A percentile compares a stretch with the other conserved stretches of the same genome.
Evolutionary conservation across 768 basidiomycete species (phyloP).

Genomic region (Amanita inopinata): DNA sequence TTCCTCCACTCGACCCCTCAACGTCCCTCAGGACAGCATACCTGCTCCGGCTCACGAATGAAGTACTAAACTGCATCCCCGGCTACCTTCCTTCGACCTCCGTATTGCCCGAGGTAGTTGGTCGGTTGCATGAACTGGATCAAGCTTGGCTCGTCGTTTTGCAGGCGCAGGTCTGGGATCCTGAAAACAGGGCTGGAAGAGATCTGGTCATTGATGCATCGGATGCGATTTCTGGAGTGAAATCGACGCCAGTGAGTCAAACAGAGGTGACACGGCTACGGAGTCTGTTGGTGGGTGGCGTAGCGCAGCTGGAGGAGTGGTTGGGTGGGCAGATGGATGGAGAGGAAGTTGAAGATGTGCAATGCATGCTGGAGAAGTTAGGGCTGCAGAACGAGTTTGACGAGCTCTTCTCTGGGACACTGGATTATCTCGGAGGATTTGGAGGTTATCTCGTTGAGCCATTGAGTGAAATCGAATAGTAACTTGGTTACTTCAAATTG

Average conservation of each 20-base stretch:
- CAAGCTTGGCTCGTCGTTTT: constrained; percentile 65
- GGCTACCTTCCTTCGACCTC: constrained; percentile 45
- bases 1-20: constrained; percentile 67
- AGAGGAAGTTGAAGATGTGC: constrained; percentile 24
- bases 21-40: constrained; percentile 54
- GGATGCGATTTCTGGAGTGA: constrained; percentile 21
- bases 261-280: constrained; percentile 66
- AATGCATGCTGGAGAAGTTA: constrained; percentile 33
- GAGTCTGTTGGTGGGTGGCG: constrained; percentile 54
- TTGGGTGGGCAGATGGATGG: constrained; percentile 23
- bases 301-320: constrained; percentile 63
- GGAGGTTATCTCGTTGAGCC: constrained; percentile 19
- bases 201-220: constrained; percentile 30
- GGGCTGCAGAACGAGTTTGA: constrained; percentile 57
- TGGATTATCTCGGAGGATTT: constrained; percentile 49
- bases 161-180: constrained; percentile 58
- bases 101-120: constrained; percentile 43
- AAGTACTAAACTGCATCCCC: constrained; percentile 47
- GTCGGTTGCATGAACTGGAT: constrained; percentile 68
- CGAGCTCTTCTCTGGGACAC: constrained; percentile 49
- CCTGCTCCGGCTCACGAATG: constrained; percentile 65
- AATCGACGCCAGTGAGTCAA: constrained; percentile 45
- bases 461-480: constrained; percentile 11
- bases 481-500: not conserved
- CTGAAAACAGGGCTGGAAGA: constrained; percentile 24